Evolutionary conservation across 495 filamentous ascomycete species (phyloP).

Genomic region (Aspergillus bertholletiae): DNA sequence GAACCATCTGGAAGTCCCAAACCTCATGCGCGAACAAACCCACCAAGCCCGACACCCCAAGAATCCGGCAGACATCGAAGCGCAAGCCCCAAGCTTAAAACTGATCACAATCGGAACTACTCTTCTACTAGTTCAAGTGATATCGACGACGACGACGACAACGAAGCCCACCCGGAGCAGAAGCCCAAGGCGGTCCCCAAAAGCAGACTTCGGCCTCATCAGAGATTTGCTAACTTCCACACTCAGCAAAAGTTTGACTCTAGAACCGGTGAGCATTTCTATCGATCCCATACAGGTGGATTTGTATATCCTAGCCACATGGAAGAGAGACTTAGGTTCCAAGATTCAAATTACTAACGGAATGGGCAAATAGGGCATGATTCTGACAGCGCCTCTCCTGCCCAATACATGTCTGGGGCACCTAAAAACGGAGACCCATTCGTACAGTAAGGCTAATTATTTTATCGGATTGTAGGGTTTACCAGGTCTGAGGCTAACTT

Average conservation of each 20-base stretch:
- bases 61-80: constrained; percentile 33
- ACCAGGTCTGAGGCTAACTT: not conserved
- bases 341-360: constrained; percentile 29
- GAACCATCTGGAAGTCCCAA: constrained; percentile 35
- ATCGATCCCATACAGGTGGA: not conserved
- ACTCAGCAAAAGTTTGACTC: constrained; percentile 17
- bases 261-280: constrained; percentile 31
- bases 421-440: constrained; percentile 12
- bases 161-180: constrained; percentile 15
- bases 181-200: constrained; percentile 45
- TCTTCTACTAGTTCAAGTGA: constrained; percentile 41
- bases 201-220: constrained; percentile 35
- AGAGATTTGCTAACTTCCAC: constrained; percentile 33
- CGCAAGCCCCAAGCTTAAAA: constrained; percentile 35
- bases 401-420: constrained; percentile 15
- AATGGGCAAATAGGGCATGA: constrained; percentile 30
- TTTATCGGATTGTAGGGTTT: too few relatives aligned
- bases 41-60: constrained; percentile 28
- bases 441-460: constrained; percentile 25
- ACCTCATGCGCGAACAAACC: constrained; percentile 30
- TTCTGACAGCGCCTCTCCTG: constrained; percentile 34
- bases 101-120: constrained; percentile 18
- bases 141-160: constrained; percentile 26
- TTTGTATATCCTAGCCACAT: not conserved
- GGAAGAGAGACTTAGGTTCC: not conserved